A percentile compares a stretch with the other conserved stretches of the same genome.
These are phyloP conservation scores for Parasarocladium wereldwijsianum DNA, from an alignment of 2,329 filamentous ascomycete genomes.

Conservation along the genomic window DNA sequence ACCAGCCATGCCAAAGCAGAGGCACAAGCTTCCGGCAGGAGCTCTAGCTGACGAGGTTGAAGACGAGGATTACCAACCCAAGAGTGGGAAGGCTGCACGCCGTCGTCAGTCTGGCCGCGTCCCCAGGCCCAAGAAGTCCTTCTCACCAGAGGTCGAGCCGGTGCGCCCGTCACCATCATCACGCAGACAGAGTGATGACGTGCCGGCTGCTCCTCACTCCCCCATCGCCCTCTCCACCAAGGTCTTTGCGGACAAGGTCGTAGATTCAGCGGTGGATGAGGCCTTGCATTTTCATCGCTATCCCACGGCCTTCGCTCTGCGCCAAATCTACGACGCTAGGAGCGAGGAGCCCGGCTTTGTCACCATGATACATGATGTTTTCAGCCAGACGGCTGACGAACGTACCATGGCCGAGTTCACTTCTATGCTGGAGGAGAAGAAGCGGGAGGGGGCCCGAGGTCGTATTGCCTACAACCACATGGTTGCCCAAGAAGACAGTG, in stretches of 20 bases:
- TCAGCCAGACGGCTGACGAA: conserved; percentile 38
- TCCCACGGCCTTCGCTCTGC: conserved; percentile 47
- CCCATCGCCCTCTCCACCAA: conserved; percentile 19
- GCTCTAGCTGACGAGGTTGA: conserved; percentile 18
- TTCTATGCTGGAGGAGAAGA: conserved; percentile 35
- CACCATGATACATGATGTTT: conserved; percentile 42
- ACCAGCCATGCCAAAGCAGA: conserved; percentile 10
- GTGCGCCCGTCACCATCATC: conserved; percentile 4
- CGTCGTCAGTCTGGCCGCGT: conserved; percentile 19
- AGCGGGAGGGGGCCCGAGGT: conserved; percentile 43
- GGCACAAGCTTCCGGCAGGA: conserved; percentile 10
- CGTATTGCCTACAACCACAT: too few species aligned
- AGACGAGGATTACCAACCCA: conserved; percentile 29
- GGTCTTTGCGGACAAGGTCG: conserved; percentile 33
- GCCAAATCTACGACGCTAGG: conserved; percentile 45
- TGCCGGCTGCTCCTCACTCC: background rate
- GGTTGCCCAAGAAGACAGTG: too few species aligned
- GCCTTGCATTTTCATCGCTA: conserved; percentile 41
- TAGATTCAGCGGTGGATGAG: conserved; percentile 43
- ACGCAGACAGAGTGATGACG: background rate
- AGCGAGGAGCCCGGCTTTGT: conserved; percentile 35
- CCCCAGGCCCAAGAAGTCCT: conserved; percentile 16
- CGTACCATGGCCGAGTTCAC: conserved; percentile 36
- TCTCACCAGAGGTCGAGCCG: too few species aligned
- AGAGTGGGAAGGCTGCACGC: conserved; percentile 13